Conservation (phyloP, 768 basidiomycete genomes). For the Thelephora ganbajun region DNA sequence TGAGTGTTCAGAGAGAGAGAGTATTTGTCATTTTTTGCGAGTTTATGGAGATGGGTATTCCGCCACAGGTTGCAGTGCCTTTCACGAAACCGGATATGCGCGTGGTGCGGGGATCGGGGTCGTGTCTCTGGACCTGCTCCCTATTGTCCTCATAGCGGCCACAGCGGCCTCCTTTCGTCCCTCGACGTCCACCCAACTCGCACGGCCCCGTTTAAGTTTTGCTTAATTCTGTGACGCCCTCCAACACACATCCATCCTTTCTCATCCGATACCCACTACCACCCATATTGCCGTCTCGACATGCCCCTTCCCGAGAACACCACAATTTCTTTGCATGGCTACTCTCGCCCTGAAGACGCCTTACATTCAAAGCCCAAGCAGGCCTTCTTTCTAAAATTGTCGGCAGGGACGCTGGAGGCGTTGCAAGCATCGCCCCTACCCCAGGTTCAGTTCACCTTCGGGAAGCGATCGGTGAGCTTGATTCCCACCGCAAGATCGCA, state of each 20-base stretch:
- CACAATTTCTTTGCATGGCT: slow-evolving; percentile 44
- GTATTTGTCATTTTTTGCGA: too few relatives aligned
- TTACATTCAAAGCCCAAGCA: slow-evolving; percentile 49
- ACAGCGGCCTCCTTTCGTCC: too few relatives aligned
- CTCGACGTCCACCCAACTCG: too few relatives aligned
- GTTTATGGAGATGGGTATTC: too few relatives aligned
- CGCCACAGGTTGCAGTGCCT: neutral
- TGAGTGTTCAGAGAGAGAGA: too few relatives aligned
- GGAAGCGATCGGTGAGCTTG: slow-evolving; percentile 37
- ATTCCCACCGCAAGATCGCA: neutral
- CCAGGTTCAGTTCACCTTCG: slow-evolving; percentile 47
- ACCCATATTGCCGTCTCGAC: neutral
- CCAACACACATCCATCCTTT: neutral
- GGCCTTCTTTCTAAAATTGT: slow-evolving; percentile 67
- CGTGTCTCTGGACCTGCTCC: too few relatives aligned
- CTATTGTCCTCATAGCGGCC: neutral
- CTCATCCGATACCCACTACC: neutral
- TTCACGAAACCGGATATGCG: neutral
- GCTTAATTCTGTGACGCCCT: neutral
- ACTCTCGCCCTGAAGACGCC: slow-evolving; percentile 39
- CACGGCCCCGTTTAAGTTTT: neutral
- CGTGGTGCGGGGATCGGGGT: neutral
- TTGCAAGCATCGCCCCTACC: slow-evolving; percentile 34
- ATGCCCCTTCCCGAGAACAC: slow-evolving; percentile 57
- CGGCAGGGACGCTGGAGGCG: slow-evolving; percentile 57